phyloP scores from a whole-genome alignment of 2,329 filamentous ascomycete genomes.

The Phoma sp. region DNA sequence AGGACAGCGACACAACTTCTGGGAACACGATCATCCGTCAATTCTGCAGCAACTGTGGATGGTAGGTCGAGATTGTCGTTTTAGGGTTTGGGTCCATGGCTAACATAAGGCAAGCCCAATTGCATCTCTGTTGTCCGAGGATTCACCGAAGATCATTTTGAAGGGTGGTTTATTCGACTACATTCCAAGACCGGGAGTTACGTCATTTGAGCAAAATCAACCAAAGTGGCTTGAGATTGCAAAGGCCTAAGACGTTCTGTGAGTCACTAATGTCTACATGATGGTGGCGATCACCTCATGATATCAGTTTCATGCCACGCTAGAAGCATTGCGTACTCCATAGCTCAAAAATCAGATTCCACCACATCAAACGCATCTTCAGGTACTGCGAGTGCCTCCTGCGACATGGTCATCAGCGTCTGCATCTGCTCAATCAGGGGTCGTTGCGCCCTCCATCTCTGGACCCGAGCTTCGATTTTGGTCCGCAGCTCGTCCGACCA shows the following conservation, averaged over 20 bases:
- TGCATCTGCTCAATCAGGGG: slow-evolving; percentile 25
- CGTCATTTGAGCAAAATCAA: slow-evolving; percentile 28
- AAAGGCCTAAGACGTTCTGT: slow-evolving; percentile 13
- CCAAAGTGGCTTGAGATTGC: slow-evolving; percentile 32
- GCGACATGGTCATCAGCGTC: slow-evolving; percentile 25
- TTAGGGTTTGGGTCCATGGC: background rate
- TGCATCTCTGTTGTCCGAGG: slow-evolving; percentile 19
- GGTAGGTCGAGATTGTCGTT: slow-evolving; percentile 19
- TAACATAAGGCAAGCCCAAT: slow-evolving; percentile 27
- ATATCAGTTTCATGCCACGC: too few relatives aligned
- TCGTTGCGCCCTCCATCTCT: slow-evolving; percentile 32
- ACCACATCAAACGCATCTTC: slow-evolving; percentile 38
- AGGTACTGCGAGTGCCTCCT: slow-evolving; percentile 27
- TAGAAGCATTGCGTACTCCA: background rate
- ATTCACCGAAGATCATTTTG: slow-evolving; percentile 28
- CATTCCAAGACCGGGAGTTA: slow-evolving; percentile 19
- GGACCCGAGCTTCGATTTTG: slow-evolving; percentile 23
- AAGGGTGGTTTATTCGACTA: slow-evolving; percentile 39
- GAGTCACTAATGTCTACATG: too few relatives aligned
- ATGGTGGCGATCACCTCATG: too few relatives aligned
- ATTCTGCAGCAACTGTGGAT: slow-evolving; percentile 43
- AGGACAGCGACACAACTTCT: slow-evolving; percentile 35
- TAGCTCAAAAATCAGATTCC: slow-evolving; percentile 21
- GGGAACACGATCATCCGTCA: slow-evolving; percentile 36
- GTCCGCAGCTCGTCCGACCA: slow-evolving; percentile 31